These are phyloP conservation scores for Cordyceps javanica DNA, from an alignment of 2,329 filamentous ascomycete species.

Conservation along the genomic window DNA sequence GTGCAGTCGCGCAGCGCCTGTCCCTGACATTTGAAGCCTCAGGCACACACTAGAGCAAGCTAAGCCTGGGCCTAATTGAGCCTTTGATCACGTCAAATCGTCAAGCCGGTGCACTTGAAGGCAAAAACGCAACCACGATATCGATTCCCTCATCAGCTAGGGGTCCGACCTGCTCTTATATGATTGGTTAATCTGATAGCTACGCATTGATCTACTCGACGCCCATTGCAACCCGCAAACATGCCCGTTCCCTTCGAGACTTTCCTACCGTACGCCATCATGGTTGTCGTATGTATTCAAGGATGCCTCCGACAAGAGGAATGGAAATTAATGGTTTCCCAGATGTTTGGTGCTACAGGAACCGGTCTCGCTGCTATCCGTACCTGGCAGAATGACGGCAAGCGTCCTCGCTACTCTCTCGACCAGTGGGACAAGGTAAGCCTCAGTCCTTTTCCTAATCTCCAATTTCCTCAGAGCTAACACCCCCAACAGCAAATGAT, in stretches of 20 bases:
- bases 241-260: conserved; percentile 62
- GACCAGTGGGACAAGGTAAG: conserved; percentile 59
- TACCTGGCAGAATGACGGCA: conserved; percentile 54
- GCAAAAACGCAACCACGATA: conserved; percentile 1
- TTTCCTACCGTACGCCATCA: conserved; percentile 59
- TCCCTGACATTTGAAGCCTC: conserved; percentile 9
- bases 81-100: conserved; percentile 4
- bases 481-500: conserved; percentile 53
- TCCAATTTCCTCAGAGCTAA: conserved; percentile 21
- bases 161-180: not conserved
- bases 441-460: conserved; percentile 4
- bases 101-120: not conserved
- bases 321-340: conserved; percentile 20
- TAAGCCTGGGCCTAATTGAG: conserved; percentile 9
- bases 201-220: conserved; percentile 22
- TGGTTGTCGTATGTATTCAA: conserved; percentile 46
- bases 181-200: not conserved
- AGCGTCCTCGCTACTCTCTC: conserved; percentile 52
- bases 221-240: conserved; percentile 24
- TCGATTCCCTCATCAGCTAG: not conserved
- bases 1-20: conserved; percentile 9
- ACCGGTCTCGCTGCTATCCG: conserved; percentile 51
- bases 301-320: conserved; percentile 4
- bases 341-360: conserved; percentile 61
- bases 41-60: conserved; percentile 7